Evolutionary conservation across 1,284 basidiomycete species (phyloP).

Genomic region (Trichosporon coremiiforme): DNA sequence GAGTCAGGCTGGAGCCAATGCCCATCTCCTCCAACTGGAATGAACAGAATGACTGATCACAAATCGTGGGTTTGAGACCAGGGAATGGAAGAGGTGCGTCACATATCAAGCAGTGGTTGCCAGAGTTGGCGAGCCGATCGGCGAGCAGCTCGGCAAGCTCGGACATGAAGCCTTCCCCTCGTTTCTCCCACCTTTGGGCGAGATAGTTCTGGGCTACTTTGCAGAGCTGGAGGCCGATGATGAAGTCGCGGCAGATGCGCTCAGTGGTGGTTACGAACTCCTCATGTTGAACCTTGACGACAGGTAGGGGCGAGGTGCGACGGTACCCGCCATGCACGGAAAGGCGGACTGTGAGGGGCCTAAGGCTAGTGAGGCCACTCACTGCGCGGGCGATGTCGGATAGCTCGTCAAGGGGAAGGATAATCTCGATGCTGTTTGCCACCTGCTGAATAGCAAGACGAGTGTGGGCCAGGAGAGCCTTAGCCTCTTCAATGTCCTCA

Average conservation of each 20-base stretch:
- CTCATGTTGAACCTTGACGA: background rate
- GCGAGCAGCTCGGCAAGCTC: slow-evolving; percentile 15
- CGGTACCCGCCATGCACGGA: slow-evolving; percentile 15
- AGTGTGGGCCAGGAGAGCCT: slow-evolving; percentile 12
- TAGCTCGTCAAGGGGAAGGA: slow-evolving; percentile 21
- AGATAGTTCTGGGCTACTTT: background rate
- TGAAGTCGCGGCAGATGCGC: background rate
- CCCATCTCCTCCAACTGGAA: slow-evolving; percentile 25
- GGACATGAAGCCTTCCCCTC: slow-evolving; percentile 22
- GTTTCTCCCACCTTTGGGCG: slow-evolving; percentile 1
- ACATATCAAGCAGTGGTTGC: slow-evolving; percentile 16
- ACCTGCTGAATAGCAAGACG: background rate
- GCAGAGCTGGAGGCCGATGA: background rate
- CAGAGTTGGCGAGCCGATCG: slow-evolving; percentile 22
- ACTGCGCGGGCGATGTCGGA: slow-evolving; percentile 16
- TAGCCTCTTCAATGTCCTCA: slow-evolving; percentile 18
- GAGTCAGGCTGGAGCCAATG: slow-evolving; percentile 20
- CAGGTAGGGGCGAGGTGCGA: slow-evolving; percentile 1
- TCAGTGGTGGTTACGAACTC: background rate
- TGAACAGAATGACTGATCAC: slow-evolving; percentile 19
- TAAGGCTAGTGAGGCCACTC: slow-evolving; percentile 11
- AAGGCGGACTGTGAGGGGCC: slow-evolving; percentile 5
- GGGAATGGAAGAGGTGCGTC: slow-evolving; percentile 8
- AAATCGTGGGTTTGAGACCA: slow-evolving; percentile 26
- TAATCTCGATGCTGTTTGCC: background rate